Evolutionary conservation across 2,329 filamentous ascomycete genomes (phyloP), one percentile per base, ranked within the genome.

Genomic region (Dothiorella sarmentorum): DNA sequence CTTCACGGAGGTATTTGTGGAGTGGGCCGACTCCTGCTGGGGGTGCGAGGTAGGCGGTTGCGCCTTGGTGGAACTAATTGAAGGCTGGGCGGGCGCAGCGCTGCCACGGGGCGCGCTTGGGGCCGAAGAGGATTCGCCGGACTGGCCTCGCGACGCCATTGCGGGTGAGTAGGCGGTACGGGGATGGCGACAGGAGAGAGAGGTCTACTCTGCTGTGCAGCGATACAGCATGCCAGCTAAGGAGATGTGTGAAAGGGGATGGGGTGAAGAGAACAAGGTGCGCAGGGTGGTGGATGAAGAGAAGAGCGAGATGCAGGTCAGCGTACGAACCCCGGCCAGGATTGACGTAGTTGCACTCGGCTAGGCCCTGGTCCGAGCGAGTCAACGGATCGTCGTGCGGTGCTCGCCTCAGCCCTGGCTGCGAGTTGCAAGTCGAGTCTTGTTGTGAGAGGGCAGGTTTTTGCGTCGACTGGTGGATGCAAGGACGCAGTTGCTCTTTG

Each of bases 1-100:
- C 78, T 86, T 85, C 66, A 66, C 63, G 2, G 65, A 56, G 10
- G 61, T 61, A 7, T 6, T 20, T 7, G 55, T 20, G 7, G 44
- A 22, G 17, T 24, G 47, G n/a, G 58, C 42, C 15, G 44, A n/a
- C 13, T 52, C 47, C 2, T 51, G 45, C 17, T 51, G 29, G 13
- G 31, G 29, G 7, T 22, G 27, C n/a, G 52, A 26, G 52, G 56
- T 1, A 22, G 43, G n/a, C 17, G 22, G 55, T 11, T 20, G 49
- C 7, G 49, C 49, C 15, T 29, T 37, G 26, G 37, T 18, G 33
- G 56, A 44, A 45, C 56, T 52, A 33, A 43, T 44, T 51, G 56
- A 52, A 18, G 56, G 29, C 20, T 51, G 56, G 35, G 56, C 51
- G 24, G 51, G 35, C 24, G 51, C 38, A 31, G 51, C 37, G 33